Evolutionary conservation across 148 eudicot genomes (phyloP), one percentile per base, ranked within the genome.

Genomic region (Oxyria digyna): DNA sequence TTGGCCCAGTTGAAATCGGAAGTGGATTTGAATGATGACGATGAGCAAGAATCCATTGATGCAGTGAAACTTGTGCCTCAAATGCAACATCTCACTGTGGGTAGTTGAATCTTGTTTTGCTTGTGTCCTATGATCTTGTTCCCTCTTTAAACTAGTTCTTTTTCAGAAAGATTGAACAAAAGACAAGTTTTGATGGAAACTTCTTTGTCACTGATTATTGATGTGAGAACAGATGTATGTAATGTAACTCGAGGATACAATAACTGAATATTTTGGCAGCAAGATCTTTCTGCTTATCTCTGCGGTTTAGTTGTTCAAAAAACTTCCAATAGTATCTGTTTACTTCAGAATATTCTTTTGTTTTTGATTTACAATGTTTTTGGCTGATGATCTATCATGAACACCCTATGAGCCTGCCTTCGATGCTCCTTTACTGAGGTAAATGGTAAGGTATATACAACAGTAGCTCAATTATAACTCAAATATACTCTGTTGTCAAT

Each of bases 31-130:
- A 46, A 1, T 21, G 75, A 73, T 21, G 75, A 73, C 10, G 72
- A 35, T 15, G 67, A 18, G 50, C 57, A 80, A 18, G 78, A 74
- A 29, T 66, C 77, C 24, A 71, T 57, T 42, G 68, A 35, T 29
- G 15, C 31, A 17, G 74, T 26, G 45, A 75, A 81, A 55, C 69
- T 86, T 35, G 72, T 77, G 12, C 78, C 80, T 43, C 69, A 76
- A 62, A 74, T 85, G 83, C 80, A 85, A 74, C 80, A 79, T 75
- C 91, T 86, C 69, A 69, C 21, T 52, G 76, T 83, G 42, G 38
- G 40, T 59, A 73, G 76, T 71, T 75, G 67, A 71, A 29, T 6
- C 20, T 71, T 4, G 33, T 62, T 72, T 57, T 57, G 10, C 31
- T 23, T 54, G 15, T 54, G 9, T 8, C 21, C 21, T 23, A 10